phyloP scores from a whole-genome alignment of 495 filamentous ascomycete species.

The Penicillium silybi region DNA sequence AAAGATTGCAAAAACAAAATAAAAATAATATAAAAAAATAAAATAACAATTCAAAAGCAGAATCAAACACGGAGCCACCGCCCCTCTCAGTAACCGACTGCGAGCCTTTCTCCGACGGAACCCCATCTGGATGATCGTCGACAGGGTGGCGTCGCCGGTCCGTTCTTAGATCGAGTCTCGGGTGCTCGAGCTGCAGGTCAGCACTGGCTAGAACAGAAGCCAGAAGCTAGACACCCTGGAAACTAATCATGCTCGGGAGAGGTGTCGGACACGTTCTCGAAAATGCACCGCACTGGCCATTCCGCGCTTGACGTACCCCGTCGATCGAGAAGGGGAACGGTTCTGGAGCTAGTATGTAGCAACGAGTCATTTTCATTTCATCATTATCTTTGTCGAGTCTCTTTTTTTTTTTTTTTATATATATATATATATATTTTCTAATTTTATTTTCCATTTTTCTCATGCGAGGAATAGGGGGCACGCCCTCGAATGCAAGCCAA shows the following conservation, averaged over 20 bases:
- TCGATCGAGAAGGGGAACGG: not conserved
- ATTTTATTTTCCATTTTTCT: not conserved
- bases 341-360: not conserved
- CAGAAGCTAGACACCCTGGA: too few relatives aligned
- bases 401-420: not conserved
- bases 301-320: conserved; percentile 7
- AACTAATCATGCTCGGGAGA: too few relatives aligned
- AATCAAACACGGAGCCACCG: not conserved
- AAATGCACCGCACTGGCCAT: conserved; percentile 7
- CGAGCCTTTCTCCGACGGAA: conserved; percentile 5
- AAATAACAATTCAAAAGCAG: not conserved
- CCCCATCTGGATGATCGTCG: conserved; percentile 4
- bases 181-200: not conserved
- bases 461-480: not conserved
- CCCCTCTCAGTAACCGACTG: not conserved
- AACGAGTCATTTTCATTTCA: not conserved
- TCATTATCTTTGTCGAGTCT: not conserved
- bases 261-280: too few relatives aligned
- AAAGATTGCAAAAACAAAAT: not conserved
- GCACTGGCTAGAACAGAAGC: not conserved
- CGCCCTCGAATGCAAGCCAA: not conserved
- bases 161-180: not conserved
- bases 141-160: conserved; percentile 1
- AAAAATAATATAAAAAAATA: not conserved
- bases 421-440: not conserved